Percentiles rank a stretch among this genome's conserved stretches.
phyloP scores from a whole-genome alignment of 2,329 filamentous ascomycete genomes.

The Diaporthe capsici region DNA sequence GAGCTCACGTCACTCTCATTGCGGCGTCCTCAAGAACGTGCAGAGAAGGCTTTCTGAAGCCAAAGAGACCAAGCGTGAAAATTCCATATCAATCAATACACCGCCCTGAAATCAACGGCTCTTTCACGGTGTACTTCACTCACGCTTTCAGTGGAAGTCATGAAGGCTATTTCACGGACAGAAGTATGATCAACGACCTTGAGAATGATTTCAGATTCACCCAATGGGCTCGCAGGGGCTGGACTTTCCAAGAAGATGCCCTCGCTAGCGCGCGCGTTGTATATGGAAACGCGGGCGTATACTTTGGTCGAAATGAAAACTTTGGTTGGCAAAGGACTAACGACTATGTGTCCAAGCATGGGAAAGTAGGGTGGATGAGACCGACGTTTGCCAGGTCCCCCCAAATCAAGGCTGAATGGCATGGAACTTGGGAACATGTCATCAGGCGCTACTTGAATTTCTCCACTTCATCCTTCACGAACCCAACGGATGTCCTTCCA shows the following conservation, averaged over 20 bases:
- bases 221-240: slow-evolving; percentile 23
- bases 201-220: not conserved
- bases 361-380: no score
- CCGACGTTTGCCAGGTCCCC: no score
- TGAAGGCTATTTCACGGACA: no score
- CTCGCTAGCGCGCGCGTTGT: not conserved
- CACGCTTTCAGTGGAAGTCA: no score
- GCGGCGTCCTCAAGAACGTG: slow-evolving; percentile 17
- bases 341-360: not conserved
- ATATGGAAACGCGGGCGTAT: not conserved
- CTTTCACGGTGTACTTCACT: not conserved
- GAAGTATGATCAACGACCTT: not conserved
- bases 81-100: not conserved
- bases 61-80: not conserved
- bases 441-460: not conserved
- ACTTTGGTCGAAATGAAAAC: not conserved
- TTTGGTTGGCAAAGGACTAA: no score
- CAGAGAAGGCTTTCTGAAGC: not conserved
- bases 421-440: not conserved
- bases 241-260: slow-evolving; percentile 16
- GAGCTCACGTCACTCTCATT: not conserved
- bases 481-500: not conserved
- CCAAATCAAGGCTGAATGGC: not conserved
- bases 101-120: not conserved
- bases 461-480: not conserved